phyloP scores from a whole-genome alignment of 495 filamentous ascomycete genomes.

The Penicillium crystallinum region DNA sequence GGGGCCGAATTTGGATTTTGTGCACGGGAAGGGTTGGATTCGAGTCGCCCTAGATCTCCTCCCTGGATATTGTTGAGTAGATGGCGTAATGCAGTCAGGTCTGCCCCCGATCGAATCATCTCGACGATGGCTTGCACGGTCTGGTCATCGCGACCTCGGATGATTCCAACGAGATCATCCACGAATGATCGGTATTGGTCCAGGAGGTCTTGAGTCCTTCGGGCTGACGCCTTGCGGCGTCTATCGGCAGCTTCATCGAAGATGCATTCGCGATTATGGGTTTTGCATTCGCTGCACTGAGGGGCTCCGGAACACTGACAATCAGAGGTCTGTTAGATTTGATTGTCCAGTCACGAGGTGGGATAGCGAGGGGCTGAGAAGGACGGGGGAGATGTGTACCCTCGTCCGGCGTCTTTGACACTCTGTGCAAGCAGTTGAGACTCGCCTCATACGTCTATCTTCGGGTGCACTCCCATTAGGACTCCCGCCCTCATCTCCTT shows the following conservation, averaged over 20 bases:
- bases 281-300: slow-evolving; percentile 33
- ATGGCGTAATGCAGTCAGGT: neutral
- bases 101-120: slow-evolving; percentile 19
- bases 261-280: slow-evolving; percentile 33
- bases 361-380: neutral
- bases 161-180: slow-evolving; percentile 24
- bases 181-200: slow-evolving; percentile 25
- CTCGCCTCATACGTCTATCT: slow-evolving; percentile 35
- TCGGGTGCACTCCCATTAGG: slow-evolving; percentile 17
- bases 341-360: neutral
- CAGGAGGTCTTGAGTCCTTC: slow-evolving; percentile 28
- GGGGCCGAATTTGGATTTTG: neutral
- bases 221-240: slow-evolving; percentile 37
- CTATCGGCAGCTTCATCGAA: slow-evolving; percentile 37
- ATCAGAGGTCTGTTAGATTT: slow-evolving; percentile 4
- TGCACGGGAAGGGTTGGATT: neutral
- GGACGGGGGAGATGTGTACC: slow-evolving; percentile 22
- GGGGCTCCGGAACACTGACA: slow-evolving; percentile 28
- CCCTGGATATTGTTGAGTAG: neutral
- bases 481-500: slow-evolving; percentile 12
- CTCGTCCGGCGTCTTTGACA: slow-evolving; percentile 40
- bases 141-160: slow-evolving; percentile 20
- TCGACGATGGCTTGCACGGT: slow-evolving; percentile 22
- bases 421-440: slow-evolving; percentile 38
- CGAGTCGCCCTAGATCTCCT: neutral